phyloP scores from a whole-genome alignment of 2,329 filamentous ascomycete species.

The Fusarium sp. region DNA sequence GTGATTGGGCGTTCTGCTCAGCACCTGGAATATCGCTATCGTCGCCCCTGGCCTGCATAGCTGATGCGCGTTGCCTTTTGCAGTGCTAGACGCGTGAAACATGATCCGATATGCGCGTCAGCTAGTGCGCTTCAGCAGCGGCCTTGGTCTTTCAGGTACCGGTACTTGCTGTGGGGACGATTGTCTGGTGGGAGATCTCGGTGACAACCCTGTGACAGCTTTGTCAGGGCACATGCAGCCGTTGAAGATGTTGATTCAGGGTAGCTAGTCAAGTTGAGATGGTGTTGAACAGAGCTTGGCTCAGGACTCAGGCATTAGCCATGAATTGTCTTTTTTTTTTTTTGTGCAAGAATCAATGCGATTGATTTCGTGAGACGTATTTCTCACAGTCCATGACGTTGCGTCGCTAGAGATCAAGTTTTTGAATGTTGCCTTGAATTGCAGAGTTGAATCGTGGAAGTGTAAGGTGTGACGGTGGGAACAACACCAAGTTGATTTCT shows the following conservation, averaged over 20 bases:
- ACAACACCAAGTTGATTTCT: background rate
- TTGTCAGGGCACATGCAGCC: conserved; percentile 26
- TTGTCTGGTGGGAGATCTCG: conserved; percentile 44
- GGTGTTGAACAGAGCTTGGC: no score
- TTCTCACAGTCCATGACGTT: background rate
- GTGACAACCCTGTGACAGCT: conserved; percentile 40
- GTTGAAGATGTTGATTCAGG: conserved; percentile 36
- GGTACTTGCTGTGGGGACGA: conserved; percentile 44
- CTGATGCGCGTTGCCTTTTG: conserved; percentile 49
- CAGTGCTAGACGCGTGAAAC: conserved; percentile 49
- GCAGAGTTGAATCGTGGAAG: background rate
- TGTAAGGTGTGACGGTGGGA: conserved; percentile 11
- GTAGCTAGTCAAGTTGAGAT: conserved; percentile 15
- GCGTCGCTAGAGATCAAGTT: background rate
- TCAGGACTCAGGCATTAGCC: background rate
- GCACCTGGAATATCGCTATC: conserved; percentile 18
- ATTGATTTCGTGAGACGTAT: background rate
- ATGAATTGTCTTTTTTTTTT: background rate
- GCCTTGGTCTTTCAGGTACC: conserved; percentile 47
- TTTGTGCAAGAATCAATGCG: background rate
- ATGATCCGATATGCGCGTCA: conserved; percentile 51
- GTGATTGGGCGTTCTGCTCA: conserved; percentile 43
- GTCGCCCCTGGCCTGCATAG: conserved; percentile 40
- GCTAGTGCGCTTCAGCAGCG: conserved; percentile 46
- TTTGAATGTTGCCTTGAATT: background rate